These are phyloP conservation scores for Pestalotiopsis sp. DNA, from an alignment of 2,329 filamentous ascomycete genomes.

Conservation along the genomic window DNA sequence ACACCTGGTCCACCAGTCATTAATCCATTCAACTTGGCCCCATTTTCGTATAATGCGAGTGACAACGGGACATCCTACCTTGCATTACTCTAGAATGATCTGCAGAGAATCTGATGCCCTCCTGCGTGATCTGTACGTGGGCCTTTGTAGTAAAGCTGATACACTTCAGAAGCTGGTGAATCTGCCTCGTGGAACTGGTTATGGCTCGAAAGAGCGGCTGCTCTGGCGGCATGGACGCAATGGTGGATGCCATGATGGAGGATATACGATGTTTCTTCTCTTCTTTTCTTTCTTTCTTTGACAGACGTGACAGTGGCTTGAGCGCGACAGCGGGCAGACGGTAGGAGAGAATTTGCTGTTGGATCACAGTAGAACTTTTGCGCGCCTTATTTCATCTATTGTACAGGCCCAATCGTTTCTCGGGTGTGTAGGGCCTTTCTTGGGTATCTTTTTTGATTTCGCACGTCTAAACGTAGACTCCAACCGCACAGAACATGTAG, in stretches of 20 bases:
- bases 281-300: conserved; percentile 17
- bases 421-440: conserved; percentile 22
- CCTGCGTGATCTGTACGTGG: conserved; percentile 74
- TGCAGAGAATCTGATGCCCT: conserved; percentile 84
- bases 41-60: neutral
- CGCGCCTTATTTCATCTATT: conserved; percentile 39
- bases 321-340: neutral
- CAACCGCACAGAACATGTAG: conserved; percentile 98
- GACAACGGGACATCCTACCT: conserved; percentile 53
- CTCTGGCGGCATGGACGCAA: conserved; percentile 24
- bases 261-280: neutral
- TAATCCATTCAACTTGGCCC: conserved; percentile 62
- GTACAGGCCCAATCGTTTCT: conserved; percentile 35
- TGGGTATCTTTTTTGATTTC: conserved; percentile 43
- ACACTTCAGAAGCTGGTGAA: conserved; percentile 64
- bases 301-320: conserved; percentile 8
- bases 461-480: conserved; percentile 83
- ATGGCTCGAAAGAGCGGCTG: conserved; percentile 71
- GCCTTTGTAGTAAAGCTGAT: conserved; percentile 62
- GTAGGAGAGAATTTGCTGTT: neutral
- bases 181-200: conserved; percentile 74
- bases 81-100: conserved; percentile 92
- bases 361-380: conserved; percentile 20
- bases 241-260: conserved; percentile 13
- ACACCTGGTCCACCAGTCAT: conserved; percentile 49